Percentiles rank a stretch among this genome's conserved stretches.
phyloP scores from a whole-genome alignment of 768 basidiomycete species.

The Leccinum truebloodii region DNA sequence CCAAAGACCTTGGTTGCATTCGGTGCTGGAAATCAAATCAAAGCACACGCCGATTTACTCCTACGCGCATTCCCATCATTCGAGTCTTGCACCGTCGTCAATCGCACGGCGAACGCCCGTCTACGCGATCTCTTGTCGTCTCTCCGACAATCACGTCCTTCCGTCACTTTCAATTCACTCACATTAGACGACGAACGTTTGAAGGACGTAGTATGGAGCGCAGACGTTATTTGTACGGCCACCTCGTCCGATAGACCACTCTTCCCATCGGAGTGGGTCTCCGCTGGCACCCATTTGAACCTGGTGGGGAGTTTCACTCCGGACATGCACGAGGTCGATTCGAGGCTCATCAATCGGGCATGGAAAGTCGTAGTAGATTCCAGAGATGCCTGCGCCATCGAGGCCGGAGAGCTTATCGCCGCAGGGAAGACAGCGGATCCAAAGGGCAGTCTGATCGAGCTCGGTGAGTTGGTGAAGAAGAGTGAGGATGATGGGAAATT shows the following conservation, averaged over 20 bases:
- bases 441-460: constrained; percentile 52
- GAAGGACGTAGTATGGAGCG: constrained; percentile 14
- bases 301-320: constrained; percentile 84
- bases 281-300: constrained; percentile 65
- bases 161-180: constrained; percentile 16
- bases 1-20: constrained; percentile 59
- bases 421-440: constrained; percentile 41
- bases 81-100: constrained; percentile 56
- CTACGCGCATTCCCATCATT: constrained; percentile 59
- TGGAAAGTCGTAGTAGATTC: constrained; percentile 73
- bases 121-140: constrained; percentile 37
- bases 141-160: constrained; percentile 33
- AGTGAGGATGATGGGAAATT: constrained; percentile 9
- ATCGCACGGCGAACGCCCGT: constrained; percentile 56
- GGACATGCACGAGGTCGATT: constrained; percentile 76
- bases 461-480: constrained; percentile 59
- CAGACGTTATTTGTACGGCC: constrained; percentile 65
- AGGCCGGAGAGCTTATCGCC: constrained; percentile 82
- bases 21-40: constrained; percentile 73
- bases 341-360: constrained; percentile 54
- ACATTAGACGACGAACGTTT: constrained; percentile 11
- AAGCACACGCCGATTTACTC: constrained; percentile 63
- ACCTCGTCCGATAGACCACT: constrained; percentile 72
- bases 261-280: constrained; percentile 67
- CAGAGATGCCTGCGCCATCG: constrained; percentile 60